Evolutionary conservation across 2,329 filamentous ascomycete genomes (phyloP).

Genomic region (Colletotrichum musicola): DNA sequence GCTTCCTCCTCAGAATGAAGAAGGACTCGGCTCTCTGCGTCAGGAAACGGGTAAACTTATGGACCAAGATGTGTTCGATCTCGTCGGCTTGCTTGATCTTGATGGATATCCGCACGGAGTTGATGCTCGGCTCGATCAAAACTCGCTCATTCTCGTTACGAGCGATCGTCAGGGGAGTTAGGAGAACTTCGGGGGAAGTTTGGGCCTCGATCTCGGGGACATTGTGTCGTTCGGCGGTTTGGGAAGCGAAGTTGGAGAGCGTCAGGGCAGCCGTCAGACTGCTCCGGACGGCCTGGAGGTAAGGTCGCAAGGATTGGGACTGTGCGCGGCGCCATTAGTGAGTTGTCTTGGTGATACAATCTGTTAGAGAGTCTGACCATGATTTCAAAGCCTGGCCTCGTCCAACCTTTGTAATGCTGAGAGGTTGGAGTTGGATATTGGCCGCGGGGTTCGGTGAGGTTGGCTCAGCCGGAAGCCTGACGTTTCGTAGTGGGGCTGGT

Average conservation of each 20-base stretch:
- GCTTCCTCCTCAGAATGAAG: conserved; percentile 95
- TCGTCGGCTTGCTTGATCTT: conserved; percentile 99
- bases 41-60: conserved; percentile 98
- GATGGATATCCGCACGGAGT: conserved; percentile 97
- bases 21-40: conserved; percentile 97
- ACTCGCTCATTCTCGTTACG: conserved; percentile 98
- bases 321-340: conserved; percentile 50
- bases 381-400: conserved; percentile 33
- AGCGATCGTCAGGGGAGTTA: conserved; percentile 90
- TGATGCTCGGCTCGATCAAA: conserved; percentile 95
- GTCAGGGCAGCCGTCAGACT: conserved; percentile 94
- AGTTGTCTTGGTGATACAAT: neutral
- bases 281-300: conserved; percentile 95
- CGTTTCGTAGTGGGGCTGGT: conserved; percentile 49
- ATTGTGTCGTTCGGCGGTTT: conserved; percentile 96
- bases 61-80: conserved; percentile 97
- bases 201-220: conserved; percentile 96
- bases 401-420: conserved; percentile 33
- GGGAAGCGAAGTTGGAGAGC: conserved; percentile 96
- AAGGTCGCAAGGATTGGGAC: conserved; percentile 97
- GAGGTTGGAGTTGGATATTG: conserved; percentile 35
- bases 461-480: conserved; percentile 49
- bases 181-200: conserved; percentile 91
- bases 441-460: conserved; percentile 39
- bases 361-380: conserved; percentile 27